Conservation (phyloP, 129 eudicot species). For the Deinandra increscens region DNA sequence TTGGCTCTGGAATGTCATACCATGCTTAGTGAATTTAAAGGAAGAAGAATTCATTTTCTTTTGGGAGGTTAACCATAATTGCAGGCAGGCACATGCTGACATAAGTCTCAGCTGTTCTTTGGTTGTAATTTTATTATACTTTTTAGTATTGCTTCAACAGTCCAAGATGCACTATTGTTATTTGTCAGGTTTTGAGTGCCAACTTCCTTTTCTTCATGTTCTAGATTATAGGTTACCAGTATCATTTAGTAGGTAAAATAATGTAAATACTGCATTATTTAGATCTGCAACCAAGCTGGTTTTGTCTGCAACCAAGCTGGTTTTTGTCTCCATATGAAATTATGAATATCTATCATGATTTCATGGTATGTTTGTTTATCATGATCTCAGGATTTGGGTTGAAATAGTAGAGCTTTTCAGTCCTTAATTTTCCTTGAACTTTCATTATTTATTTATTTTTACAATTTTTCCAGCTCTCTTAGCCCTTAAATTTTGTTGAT, state of each 20-base stretch:
- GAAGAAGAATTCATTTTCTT: slow-evolving; percentile 12
- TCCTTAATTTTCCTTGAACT: no score
- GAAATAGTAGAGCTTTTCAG: background rate
- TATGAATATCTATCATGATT: no score
- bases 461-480: no score
- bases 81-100: background rate
- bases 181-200: background rate
- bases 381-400: background rate
- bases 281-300: background rate
- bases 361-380: no score
- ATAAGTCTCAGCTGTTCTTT: background rate
- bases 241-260: background rate
- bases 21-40: no score
- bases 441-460: no score
- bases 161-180: background rate
- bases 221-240: background rate
- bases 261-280: background rate
- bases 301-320: no score
- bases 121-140: no score
- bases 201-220: background rate
- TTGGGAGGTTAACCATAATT: slow-evolving; percentile 4
- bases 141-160: background rate
- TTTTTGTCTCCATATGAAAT: background rate
- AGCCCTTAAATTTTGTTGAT: no score
- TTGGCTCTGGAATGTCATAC: no score